Evolutionary conservation across 352 stramenopile species (phyloP).

Genomic region (Phytopythium boreale): DNA sequence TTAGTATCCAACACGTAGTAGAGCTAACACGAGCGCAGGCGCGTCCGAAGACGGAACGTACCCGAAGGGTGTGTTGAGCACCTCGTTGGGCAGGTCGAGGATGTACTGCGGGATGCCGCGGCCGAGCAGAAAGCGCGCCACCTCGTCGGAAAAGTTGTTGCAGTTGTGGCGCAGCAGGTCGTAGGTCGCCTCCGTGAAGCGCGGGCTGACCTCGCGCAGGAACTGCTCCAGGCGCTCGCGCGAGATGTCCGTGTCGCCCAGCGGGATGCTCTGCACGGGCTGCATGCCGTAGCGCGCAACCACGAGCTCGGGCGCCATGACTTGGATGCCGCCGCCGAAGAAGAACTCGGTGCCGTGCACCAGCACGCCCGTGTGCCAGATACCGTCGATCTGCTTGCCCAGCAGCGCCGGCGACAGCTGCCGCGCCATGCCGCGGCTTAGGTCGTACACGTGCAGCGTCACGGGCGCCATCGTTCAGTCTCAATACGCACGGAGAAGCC

Average conservation of each 20-base stretch:
- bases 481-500: too few relatives aligned
- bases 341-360: constrained; percentile 92
- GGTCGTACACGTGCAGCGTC: constrained; percentile 95
- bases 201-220: constrained; percentile 61
- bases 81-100: constrained; percentile 85
- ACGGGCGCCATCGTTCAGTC: constrained; percentile 28
- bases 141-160: constrained; percentile 96
- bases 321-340: constrained; percentile 92
- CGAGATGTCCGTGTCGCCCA: constrained; percentile 79
- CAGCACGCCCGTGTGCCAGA: constrained; percentile 89
- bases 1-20: not conserved
- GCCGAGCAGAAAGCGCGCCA: constrained; percentile 84
- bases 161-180: constrained; percentile 95
- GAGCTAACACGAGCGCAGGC: not conserved
- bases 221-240: constrained; percentile 85
- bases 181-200: constrained; percentile 90
- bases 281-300: constrained; percentile 83
- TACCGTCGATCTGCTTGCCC: constrained; percentile 92
- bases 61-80: constrained; percentile 88
- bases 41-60: constrained; percentile 23
- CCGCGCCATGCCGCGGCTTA: constrained; percentile 91
- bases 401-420: constrained; percentile 88
- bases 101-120: constrained; percentile 90
- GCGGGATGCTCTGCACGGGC: constrained; percentile 70
- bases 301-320: constrained; percentile 58